Percentiles rank a stretch among this genome's conserved stretches.
These are phyloP conservation scores for Kwoniella dendrophila DNA, from an alignment of 768 basidiomycete genomes.

Conservation along the genomic window DNA sequence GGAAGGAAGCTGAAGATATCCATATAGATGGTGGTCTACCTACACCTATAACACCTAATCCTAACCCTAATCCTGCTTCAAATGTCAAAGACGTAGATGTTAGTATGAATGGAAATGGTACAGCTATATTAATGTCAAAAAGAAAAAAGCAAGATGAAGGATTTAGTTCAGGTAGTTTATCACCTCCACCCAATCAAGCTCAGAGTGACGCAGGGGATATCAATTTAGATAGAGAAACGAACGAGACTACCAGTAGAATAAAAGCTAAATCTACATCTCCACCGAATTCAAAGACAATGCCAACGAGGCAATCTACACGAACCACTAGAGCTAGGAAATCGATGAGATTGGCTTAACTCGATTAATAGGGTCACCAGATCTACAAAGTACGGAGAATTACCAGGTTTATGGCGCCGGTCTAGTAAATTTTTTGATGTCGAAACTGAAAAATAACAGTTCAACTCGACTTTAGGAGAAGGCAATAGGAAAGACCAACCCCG, in stretches of 20 bases:
- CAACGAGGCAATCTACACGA: conserved; percentile 25
- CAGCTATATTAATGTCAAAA: background rate
- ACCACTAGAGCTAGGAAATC: conserved; percentile 30
- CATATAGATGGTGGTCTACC: background rate
- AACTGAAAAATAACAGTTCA: no score
- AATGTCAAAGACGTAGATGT: conserved; percentile 10
- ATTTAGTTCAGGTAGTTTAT: conserved; percentile 43
- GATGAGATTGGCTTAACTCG: conserved; percentile 24
- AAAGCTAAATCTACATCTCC: background rate
- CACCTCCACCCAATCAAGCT: conserved; percentile 27
- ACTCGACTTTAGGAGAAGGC: no score
- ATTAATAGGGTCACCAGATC: background rate
- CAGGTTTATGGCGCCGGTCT: no score
- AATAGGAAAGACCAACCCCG: no score
- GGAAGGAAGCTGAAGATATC: background rate
- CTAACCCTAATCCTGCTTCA: no score
- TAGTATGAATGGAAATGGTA: conserved; percentile 16
- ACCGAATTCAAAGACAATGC: background rate
- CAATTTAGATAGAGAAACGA: background rate
- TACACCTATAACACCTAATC: conserved; percentile 7
- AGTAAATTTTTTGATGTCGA: no score
- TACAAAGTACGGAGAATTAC: background rate
- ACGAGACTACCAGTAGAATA: background rate
- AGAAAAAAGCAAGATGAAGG: conserved; percentile 4
- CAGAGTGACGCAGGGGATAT: background rate